Evolutionary conservation across 2,329 filamentous ascomycete species (phyloP), one percentile per base, ranked within the genome.

Genomic region (Conoideocrella luteorostrata): DNA sequence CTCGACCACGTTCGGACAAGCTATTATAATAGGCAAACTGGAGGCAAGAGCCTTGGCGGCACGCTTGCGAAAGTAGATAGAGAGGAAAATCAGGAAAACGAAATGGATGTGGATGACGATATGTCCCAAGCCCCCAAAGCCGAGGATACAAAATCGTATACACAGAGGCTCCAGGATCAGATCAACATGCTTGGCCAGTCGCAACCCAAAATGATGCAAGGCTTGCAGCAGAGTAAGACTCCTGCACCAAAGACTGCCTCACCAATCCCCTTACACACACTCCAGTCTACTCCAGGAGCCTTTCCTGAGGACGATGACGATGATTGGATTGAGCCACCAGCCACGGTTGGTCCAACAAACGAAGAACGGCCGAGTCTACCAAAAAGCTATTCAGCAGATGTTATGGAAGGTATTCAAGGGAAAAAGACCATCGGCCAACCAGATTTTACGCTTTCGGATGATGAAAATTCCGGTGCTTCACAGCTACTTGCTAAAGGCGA

Each of bases 141-240:
- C 20, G 66, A 69, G 2, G 71, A 73, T 30, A 62, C 62, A 7
- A 94, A 94, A 61, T 90, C 88, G 0, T 94, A 93, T n/a, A 95
- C 93, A 0, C 90, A 97, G 62, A 77, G 87, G 34, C 72, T 98
- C 13, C 89, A 95, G 52, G 91, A 97, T 56, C 88, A 90, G 55
- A 97, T 98, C 55, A 95, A 82, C 57, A 77, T 77, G 67, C 67
- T 84, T 39, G 78, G 79, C 13, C 77, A 83, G 52, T 71, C 72
- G 0, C 77, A 79, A 46, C 62, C 73, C 5, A 70, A 64, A 35
- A 65, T 66, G 39, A 58, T 67, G 15, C 68, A 3, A 67, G 62
- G 47, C 49, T 64, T 12, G 51, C 61, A 22, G 59, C 60, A 26
- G 49, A 56, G 13, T 66, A 69, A 42, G 56, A 52, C 46, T 2